Evolutionary conservation across 768 basidiomycete genomes (phyloP).

Genomic region (Holtermannia corniformis): DNA sequence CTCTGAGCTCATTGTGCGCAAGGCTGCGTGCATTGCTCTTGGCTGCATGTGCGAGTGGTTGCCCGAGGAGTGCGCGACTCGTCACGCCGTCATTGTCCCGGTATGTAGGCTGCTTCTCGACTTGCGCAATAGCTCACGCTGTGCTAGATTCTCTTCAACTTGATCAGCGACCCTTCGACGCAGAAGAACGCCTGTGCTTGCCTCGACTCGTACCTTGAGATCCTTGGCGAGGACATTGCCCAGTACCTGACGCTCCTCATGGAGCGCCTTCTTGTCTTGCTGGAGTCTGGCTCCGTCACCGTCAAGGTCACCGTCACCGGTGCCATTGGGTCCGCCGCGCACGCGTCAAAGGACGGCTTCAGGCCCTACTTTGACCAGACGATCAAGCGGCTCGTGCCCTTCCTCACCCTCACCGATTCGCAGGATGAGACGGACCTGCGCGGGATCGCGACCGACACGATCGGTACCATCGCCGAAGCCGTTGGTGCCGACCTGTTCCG

Average conservation of each 20-base stretch:
- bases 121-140: neutral
- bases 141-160: constrained; percentile 70
- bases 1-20: constrained; percentile 71
- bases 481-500: constrained; percentile 89
- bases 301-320: constrained; percentile 94
- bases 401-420: constrained; percentile 68
- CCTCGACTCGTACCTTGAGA: constrained; percentile 90
- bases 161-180: constrained; percentile 75
- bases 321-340: constrained; percentile 94
- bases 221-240: constrained; percentile 75
- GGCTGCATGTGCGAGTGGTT: constrained; percentile 97
- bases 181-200: constrained; percentile 93
- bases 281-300: constrained; percentile 72
- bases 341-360: constrained; percentile 86
- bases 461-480: constrained; percentile 95
- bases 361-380: constrained; percentile 87
- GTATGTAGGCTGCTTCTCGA: constrained; percentile 41
- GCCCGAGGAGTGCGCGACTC: constrained; percentile 78
- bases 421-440: constrained; percentile 90
- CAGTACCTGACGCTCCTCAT: constrained; percentile 89
- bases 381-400: constrained; percentile 77
- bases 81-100: constrained; percentile 73
- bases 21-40: constrained; percentile 90
- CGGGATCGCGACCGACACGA: constrained; percentile 97
- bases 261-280: constrained; percentile 77